Evolutionary conservation across 768 basidiomycete species (phyloP), one percentile per base, ranked within the genome.

Genomic region (Termitomyces sp.): DNA sequence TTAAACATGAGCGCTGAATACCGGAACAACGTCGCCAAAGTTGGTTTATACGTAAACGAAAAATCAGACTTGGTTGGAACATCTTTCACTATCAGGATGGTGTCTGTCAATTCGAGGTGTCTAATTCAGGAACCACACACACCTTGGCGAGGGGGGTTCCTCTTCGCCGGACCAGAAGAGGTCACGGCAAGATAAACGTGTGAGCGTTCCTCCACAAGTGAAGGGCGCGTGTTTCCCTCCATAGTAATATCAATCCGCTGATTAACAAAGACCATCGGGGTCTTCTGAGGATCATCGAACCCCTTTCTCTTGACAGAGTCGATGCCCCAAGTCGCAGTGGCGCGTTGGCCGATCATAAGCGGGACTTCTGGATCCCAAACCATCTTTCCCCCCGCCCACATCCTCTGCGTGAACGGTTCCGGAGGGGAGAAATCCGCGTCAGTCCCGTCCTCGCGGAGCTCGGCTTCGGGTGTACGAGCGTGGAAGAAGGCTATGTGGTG

Each of bases 1-100:
- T 94, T 94, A 74, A 91, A 92, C 62, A 86, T 93, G 24, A 94
- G 75, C 20, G 92, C 90, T 5, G 90, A 93, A 72, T 88, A 94
- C 24, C 90, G 84, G 75, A 94, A 94, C 22, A 94, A 74, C 0
- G 87, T 90, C 9, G 85, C 84, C 36, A 83, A 70, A 26, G 80
- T 83, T 3, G 91, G 91, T 14, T 72, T 81, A 66, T 85, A 91
- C 32, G 73, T 76, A 68, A 90, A 86, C 4, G 82, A 78, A 68
- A 89, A 86, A 60, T 86, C 81, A 26, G 72, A 59, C 0, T 76
- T 69, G 4, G 65, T 59, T 13, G 84, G 85, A 20, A 86, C 65
- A 58, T 73, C 78, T 26, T 74, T 71, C 57, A 86, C 87, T 87
- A 54, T 52, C 48, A 40, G 30, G 22, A 46, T 1, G 35, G 33